These are phyloP conservation scores for Neurospora sp. DNA, from an alignment of 495 filamentous ascomycete species.

Conservation along the genomic window DNA sequence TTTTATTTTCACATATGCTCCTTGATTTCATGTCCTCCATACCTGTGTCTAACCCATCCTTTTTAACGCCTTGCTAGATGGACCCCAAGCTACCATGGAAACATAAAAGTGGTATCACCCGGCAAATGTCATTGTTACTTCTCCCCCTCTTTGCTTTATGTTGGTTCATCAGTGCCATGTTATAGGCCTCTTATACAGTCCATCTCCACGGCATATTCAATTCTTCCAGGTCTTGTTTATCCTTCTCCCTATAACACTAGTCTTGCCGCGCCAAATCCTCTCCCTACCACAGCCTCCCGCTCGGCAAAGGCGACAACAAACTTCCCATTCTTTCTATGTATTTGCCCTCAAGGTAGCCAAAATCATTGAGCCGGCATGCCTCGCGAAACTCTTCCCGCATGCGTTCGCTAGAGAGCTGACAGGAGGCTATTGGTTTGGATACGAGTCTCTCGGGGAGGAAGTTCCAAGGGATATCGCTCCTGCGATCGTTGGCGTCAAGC, in stretches of 20 bases:
- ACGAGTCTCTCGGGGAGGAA: conserved; percentile 42
- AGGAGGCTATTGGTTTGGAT: conserved; percentile 42
- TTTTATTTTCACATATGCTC: not conserved
- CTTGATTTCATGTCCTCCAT: not conserved
- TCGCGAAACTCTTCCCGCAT: conserved; percentile 58
- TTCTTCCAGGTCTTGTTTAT: not conserved
- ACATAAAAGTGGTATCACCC: not conserved
- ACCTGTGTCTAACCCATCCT: not conserved
- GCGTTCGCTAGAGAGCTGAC: conserved; percentile 65
- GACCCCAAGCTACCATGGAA: not conserved
- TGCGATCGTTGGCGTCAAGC: conserved; percentile 24
- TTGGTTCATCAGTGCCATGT: not conserved
- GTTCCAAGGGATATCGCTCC: conserved; percentile 42
- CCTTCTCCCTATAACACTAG: not conserved
- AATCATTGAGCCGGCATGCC: conserved; percentile 49
- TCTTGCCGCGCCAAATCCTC: not conserved
- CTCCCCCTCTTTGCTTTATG: not conserved
- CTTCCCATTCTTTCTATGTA: conserved; percentile 31
- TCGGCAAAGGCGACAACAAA: not conserved
- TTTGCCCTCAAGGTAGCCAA: conserved; percentile 40
- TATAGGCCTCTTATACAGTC: not conserved
- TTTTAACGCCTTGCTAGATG: not conserved
- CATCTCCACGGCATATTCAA: not conserved
- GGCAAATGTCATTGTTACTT: not conserved
- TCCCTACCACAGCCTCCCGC: not conserved